Evolutionary conservation across 148 eudicot species (phyloP).

Genomic region (Arctostaphylos glauca): DNA sequence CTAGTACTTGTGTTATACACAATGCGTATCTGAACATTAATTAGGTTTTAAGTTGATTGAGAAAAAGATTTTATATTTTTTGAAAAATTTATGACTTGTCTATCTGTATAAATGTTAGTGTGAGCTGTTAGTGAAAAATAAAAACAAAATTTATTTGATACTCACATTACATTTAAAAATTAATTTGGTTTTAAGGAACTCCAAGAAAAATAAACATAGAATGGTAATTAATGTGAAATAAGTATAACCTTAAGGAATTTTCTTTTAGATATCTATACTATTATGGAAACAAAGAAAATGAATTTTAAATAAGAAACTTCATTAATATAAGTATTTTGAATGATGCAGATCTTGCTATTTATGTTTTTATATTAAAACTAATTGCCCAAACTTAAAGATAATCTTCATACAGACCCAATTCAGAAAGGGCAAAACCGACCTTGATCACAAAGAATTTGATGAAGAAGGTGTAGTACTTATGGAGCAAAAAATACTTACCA

Average conservation of each 20-base stretch:
- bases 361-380: not conserved
- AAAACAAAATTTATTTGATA: too few species aligned
- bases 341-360: not conserved
- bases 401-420: not conserved
- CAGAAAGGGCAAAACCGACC: not conserved
- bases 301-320: too few species aligned
- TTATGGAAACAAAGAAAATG: too few species aligned
- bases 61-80: too few species aligned
- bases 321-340: not conserved
- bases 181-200: not conserved
- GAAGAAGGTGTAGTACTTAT: not conserved
- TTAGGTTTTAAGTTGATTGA: not conserved
- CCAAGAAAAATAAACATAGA: not conserved
- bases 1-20: not conserved
- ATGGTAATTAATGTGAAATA: not conserved
- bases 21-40: not conserved
- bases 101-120: too few species aligned
- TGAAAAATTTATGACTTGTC: too few species aligned
- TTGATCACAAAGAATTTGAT: not conserved
- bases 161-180: not conserved
- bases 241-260: too few species aligned
- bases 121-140: too few species aligned
- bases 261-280: too few species aligned
- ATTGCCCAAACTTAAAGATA: not conserved
- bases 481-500: not conserved